Evolutionary conservation across 2,329 filamentous ascomycete species (phyloP).

Genomic region (Aquanectria penicillioides): DNA sequence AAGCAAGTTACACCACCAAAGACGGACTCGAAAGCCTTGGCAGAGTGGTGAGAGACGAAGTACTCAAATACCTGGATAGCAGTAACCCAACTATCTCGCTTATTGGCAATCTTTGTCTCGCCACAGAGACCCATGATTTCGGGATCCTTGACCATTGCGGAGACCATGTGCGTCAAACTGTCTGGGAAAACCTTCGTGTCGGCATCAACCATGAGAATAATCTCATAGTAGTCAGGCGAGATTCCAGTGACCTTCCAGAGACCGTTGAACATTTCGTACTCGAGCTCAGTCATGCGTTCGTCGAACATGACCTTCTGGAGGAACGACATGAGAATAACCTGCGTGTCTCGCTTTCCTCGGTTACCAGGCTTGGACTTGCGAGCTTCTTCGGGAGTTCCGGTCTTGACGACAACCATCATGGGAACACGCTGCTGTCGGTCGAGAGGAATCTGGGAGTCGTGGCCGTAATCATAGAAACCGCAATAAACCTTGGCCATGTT

Average conservation of each 20-base stretch:
- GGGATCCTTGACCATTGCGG: conserved; percentile 98
- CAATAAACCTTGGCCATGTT: conserved; percentile 99
- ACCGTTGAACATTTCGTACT: conserved; percentile 99
- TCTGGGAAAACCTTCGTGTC: conserved; percentile 99
- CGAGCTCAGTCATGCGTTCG: conserved; percentile 98
- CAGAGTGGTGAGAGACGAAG: conserved; percentile 97
- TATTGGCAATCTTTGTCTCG: conserved; percentile 99
- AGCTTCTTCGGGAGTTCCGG: conserved; percentile 89
- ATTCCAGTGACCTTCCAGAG: conserved; percentile 99
- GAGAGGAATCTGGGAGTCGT: conserved; percentile 77
- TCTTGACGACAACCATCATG: conserved; percentile 97
- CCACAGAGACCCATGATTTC: conserved; percentile 99
- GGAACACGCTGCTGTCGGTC: conserved; percentile 97
- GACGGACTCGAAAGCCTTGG: conserved; percentile 97
- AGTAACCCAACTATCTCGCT: conserved; percentile 91
- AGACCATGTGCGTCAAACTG: conserved; percentile 98
- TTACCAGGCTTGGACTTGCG: conserved; percentile 90
- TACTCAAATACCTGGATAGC: conserved; percentile 99
- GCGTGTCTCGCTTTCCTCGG: conserved; percentile 97
- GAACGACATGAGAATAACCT: conserved; percentile 99
- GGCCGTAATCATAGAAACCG: conserved; percentile 97
- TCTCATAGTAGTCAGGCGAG: conserved; percentile 96
- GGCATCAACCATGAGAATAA: conserved; percentile 98
- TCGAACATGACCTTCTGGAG: conserved; percentile 99
- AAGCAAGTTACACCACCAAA: conserved; percentile 99